phyloP scores from a whole-genome alignment of 2,329 filamentous ascomycete species.

The Fusarium odoratissimum region DNA sequence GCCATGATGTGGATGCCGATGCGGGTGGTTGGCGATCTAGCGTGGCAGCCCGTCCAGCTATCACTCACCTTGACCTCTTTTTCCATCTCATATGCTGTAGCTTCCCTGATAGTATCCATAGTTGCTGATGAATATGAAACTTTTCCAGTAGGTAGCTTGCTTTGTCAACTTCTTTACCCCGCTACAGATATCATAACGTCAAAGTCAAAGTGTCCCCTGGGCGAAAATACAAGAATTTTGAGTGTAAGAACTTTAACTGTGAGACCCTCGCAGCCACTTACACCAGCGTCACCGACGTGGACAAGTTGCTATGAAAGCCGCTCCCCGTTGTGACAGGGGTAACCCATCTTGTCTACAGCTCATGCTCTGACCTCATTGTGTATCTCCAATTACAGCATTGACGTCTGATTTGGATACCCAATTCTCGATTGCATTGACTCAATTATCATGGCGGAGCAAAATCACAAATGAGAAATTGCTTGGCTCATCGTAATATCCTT shows the following conservation, averaged over 20 bases:
- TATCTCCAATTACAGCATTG: slow-evolving; percentile 23
- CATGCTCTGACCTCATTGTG: slow-evolving; percentile 39
- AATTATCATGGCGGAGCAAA: not conserved
- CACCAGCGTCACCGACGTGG: slow-evolving; percentile 27
- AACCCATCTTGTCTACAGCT: slow-evolving; percentile 8
- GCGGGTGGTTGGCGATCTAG: slow-evolving; percentile 39
- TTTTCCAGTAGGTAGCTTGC: not conserved
- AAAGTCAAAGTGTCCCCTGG: not conserved
- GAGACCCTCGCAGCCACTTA: slow-evolving; percentile 21
- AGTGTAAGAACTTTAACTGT: slow-evolving; percentile 20
- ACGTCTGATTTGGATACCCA: slow-evolving; percentile 2
- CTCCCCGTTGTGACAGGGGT: slow-evolving; percentile 25
- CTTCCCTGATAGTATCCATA: slow-evolving; percentile 3
- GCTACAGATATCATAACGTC: not conserved
- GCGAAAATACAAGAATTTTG: not conserved
- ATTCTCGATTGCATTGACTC: slow-evolving; percentile 17
- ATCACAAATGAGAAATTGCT: slow-evolving; percentile 4
- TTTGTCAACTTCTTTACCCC: not conserved
- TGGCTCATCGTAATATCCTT: slow-evolving; percentile 28
- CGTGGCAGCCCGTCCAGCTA: slow-evolving; percentile 32
- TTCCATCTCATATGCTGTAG: slow-evolving; percentile 17
- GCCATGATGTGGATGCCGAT: slow-evolving; percentile 23
- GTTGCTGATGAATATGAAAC: slow-evolving; percentile 6
- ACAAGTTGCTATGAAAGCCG: slow-evolving; percentile 18
- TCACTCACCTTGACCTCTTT: slow-evolving; percentile 19